These are phyloP conservation scores for Aspergillus neoniger DNA, from an alignment of 2,329 filamentous ascomycete species.

Conservation along the genomic window DNA sequence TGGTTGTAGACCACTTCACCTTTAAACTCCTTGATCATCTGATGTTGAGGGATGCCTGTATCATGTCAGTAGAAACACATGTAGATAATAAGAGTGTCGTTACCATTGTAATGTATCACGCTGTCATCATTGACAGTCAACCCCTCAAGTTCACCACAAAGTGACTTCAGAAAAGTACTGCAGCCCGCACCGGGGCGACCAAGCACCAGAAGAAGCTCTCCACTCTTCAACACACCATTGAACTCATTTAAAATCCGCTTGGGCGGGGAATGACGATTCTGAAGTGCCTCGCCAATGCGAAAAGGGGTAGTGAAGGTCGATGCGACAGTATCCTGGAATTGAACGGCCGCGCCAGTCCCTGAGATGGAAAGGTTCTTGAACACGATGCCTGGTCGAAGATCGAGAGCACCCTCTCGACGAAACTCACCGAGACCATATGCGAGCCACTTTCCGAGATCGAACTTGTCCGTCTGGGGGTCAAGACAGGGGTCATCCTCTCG, in stretches of 20 bases:
- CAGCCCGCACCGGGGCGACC: constrained; percentile 56
- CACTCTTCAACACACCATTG: constrained; percentile 49
- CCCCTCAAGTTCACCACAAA: constrained; percentile 78
- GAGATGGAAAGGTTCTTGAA: constrained; percentile 9
- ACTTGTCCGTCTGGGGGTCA: constrained; percentile 4
- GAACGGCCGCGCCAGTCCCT: constrained; percentile 9
- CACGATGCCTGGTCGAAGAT: constrained; percentile 4
- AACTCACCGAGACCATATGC: background rate
- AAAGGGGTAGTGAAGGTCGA: constrained; percentile 1
- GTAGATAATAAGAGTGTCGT: background rate
- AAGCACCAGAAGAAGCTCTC: constrained; percentile 55
- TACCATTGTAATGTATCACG: constrained; percentile 77
- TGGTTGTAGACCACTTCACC: constrained; percentile 41
- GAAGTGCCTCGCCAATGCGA: constrained; percentile 1
- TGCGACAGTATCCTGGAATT: constrained; percentile 7
- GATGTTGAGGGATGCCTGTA: constrained; percentile 29
- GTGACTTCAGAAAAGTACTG: constrained; percentile 78
- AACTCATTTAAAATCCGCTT: constrained; percentile 13
- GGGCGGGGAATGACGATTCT: background rate
- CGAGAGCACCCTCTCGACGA: background rate
- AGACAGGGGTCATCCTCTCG: constrained; percentile 5
- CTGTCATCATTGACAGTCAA: constrained; percentile 68
- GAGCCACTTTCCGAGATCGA: constrained; percentile 12
- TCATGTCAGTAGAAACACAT: background rate
- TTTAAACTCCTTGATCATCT: constrained; percentile 40